phyloP scores from a whole-genome alignment of 2,329 filamentous ascomycete species.

The Curvularia sp. region DNA sequence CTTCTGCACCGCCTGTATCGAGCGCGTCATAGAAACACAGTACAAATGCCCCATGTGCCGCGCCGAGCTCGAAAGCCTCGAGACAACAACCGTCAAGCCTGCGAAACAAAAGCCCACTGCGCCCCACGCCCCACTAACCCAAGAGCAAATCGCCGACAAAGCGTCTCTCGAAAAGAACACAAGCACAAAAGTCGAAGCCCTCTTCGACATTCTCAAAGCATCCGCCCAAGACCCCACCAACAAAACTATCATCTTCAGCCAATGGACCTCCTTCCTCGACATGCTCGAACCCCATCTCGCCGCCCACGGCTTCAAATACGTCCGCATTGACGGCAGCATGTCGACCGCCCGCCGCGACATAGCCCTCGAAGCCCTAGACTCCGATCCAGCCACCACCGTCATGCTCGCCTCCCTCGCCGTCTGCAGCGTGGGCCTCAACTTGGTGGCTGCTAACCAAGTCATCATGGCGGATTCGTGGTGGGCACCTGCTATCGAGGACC shows the following conservation, averaged over 20 bases:
- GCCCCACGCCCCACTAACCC: constrained; percentile 23
- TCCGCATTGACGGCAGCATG: constrained; percentile 84
- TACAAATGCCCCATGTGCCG: constrained; percentile 87
- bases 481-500: constrained; percentile 89
- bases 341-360: constrained; percentile 71
- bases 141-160: constrained; percentile 59
- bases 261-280: constrained; percentile 78
- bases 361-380: constrained; percentile 71
- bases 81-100: constrained; percentile 68
- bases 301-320: constrained; percentile 66
- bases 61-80: constrained; percentile 61
- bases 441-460: constrained; percentile 85
- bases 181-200: constrained; percentile 82
- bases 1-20: constrained; percentile 78
- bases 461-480: constrained; percentile 88
- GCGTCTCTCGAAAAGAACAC: constrained; percentile 59
- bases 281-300: constrained; percentile 73
- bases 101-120: constrained; percentile 58
- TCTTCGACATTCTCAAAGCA: constrained; percentile 76
- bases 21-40: constrained; percentile 74
- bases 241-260: constrained; percentile 77
- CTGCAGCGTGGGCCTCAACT: constrained; percentile 84
- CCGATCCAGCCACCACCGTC: constrained; percentile 71
- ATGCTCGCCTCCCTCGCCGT: constrained; percentile 83
- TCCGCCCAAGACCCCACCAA: constrained; percentile 66